Percentiles rank a stretch among this genome's conserved stretches.
These are phyloP conservation scores for Curvularia sp. DNA, from an alignment of 2,329 filamentous ascomycete genomes.

Conservation along the genomic window DNA sequence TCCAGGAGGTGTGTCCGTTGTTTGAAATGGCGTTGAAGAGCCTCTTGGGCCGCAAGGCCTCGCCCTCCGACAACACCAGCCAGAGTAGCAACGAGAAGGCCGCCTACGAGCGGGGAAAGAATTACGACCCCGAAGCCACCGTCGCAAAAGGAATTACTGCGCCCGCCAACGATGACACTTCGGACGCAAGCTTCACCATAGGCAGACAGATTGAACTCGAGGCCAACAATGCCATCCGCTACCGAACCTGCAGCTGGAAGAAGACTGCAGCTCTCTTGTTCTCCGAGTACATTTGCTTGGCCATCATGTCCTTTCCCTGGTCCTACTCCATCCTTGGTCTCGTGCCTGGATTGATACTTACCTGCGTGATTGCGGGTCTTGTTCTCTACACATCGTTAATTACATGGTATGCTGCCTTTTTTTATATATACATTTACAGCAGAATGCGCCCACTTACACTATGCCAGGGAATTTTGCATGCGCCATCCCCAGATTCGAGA, in stretches of 20 bases:
- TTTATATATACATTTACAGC: background rate
- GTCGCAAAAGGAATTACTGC: conserved; percentile 50
- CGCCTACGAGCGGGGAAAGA: conserved; percentile 25
- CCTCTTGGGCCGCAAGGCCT: conserved; percentile 34
- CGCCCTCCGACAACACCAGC: conserved; percentile 23
- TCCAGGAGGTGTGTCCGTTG: conserved; percentile 56
- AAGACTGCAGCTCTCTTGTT: conserved; percentile 93
- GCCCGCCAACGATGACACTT: conserved; percentile 39
- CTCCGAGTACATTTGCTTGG: conserved; percentile 92
- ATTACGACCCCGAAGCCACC: conserved; percentile 47
- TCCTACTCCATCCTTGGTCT: conserved; percentile 88
- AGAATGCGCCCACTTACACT: conserved; percentile 15
- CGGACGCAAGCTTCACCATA: conserved; percentile 55
- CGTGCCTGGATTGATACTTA: conserved; percentile 85
- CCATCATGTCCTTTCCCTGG: conserved; percentile 95
- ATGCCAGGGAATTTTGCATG: conserved; percentile 81
- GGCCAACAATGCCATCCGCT: conserved; percentile 81
- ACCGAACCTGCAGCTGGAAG: conserved; percentile 91
- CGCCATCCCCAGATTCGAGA: conserved; percentile 90
- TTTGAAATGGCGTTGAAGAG: conserved; percentile 61
- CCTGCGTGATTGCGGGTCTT: conserved; percentile 75
- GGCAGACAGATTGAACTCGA: conserved; percentile 79
- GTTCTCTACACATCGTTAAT: conserved; percentile 84
- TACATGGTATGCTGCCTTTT: conserved; percentile 59
- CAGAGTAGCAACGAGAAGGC: conserved; percentile 26